phyloP scores from a whole-genome alignment of 2,329 filamentous ascomycete species.

The Cladosporium halotolerans region DNA sequence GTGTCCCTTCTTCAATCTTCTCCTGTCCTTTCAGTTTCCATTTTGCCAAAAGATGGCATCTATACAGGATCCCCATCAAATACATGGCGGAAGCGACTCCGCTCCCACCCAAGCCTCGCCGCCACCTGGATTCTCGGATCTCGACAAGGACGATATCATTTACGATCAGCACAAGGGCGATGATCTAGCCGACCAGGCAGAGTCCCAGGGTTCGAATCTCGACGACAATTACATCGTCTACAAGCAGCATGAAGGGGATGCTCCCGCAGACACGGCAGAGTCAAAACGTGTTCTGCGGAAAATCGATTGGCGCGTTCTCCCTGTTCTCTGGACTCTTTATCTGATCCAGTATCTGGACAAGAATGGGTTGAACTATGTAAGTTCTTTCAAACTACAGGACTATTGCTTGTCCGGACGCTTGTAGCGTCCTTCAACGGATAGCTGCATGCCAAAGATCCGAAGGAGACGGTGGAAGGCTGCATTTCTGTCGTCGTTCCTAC shows the following conservation, averaged over 20 bases:
- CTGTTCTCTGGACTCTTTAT: conserved; percentile 31
- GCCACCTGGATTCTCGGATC: too few relatives aligned
- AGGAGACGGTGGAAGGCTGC: too few relatives aligned
- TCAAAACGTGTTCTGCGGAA: conserved; percentile 30
- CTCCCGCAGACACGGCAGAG: conserved; percentile 16
- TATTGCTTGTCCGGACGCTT: too few relatives aligned
- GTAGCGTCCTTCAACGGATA: too few relatives aligned
- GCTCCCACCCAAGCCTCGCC: neutral
- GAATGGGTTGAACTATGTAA: conserved; percentile 35
- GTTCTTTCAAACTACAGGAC: neutral
- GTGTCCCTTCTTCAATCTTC: neutral
- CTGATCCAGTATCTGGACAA: conserved; percentile 39
- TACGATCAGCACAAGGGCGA: too few relatives aligned
- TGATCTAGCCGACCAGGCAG: too few relatives aligned
- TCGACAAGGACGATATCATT: too few relatives aligned
- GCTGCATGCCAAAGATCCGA: too few relatives aligned
- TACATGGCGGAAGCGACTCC: neutral
- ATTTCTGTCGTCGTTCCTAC: too few relatives aligned
- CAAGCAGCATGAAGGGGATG: conserved; percentile 20
- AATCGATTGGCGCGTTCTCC: conserved; percentile 31
- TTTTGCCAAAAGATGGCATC: neutral
- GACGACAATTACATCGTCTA: conserved; percentile 27
- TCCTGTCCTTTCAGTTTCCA: too few relatives aligned
- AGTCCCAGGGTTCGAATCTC: conserved; percentile 15
- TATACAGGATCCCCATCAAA: neutral